phyloP scores from a whole-genome alignment of 306 rosid genomes.

The Fagus sylvatica region DNA sequence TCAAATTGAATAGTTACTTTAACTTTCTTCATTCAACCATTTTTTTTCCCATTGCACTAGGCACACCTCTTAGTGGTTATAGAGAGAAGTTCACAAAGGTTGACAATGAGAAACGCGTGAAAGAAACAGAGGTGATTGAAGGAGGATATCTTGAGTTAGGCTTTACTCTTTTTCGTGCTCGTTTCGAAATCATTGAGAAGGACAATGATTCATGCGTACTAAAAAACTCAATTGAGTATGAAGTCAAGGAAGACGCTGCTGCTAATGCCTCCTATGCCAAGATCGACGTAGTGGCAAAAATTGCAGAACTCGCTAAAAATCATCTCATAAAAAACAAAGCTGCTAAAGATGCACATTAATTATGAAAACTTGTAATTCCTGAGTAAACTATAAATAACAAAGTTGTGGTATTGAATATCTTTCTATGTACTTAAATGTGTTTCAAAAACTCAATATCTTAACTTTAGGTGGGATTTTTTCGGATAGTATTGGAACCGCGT shows the following conservation, averaged over 20 bases:
- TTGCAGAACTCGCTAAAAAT: conserved; percentile 21
- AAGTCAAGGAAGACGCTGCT: conserved; percentile 44
- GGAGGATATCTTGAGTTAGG: conserved; percentile 40
- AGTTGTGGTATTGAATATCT: no score
- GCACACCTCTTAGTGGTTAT: not conserved
- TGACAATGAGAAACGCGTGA: conserved; percentile 31
- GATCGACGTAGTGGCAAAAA: conserved; percentile 11
- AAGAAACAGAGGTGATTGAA: conserved; percentile 37
- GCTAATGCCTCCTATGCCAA: conserved; percentile 25
- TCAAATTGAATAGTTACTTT: no score
- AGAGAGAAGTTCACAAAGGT: conserved; percentile 34
- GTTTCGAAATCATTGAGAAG: conserved; percentile 28
- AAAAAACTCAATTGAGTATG: conserved; percentile 30
- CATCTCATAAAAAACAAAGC: conserved; percentile 5
- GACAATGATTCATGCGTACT: conserved; percentile 16
- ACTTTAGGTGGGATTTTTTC: no score
- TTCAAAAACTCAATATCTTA: no score
- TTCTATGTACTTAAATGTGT: no score
- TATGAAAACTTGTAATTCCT: no score
- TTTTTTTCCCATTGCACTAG: not conserved
- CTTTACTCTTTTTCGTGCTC: conserved; percentile 20
- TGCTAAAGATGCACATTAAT: not conserved
- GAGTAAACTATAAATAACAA: no score
- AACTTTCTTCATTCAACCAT: not conserved
- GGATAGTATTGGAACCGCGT: no score